Conservation (phyloP, 1,284 basidiomycete species). For the Rhodotorula sp. region DNA sequence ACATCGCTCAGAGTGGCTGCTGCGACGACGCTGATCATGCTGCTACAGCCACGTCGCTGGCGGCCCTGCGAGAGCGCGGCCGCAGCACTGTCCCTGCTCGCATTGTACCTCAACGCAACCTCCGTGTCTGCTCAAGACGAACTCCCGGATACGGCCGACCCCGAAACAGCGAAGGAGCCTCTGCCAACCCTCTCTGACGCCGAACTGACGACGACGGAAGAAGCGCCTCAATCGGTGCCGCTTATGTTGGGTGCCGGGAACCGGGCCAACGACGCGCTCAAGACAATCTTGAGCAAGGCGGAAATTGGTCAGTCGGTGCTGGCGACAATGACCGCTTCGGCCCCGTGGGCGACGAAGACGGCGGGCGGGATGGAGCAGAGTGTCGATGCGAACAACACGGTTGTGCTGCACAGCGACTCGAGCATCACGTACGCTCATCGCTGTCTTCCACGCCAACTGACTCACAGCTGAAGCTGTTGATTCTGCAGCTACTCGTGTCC, state of each 20-base stretch:
- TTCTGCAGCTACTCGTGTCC: conserved; percentile 16
- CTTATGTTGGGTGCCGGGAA: not conserved
- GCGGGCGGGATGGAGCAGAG: conserved; percentile 1
- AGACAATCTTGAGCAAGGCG: not conserved
- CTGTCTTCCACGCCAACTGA: no score
- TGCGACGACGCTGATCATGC: no score
- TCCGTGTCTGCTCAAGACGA: not conserved
- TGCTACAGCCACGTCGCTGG: no score
- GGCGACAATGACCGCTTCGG: not conserved
- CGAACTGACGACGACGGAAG: not conserved
- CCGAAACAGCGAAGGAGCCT: not conserved
- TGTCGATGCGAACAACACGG: not conserved
- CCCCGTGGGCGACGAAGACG: conserved; percentile 6
- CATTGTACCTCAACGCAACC: not conserved
- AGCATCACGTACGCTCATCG: no score
- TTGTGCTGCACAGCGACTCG: conserved; percentile 1
- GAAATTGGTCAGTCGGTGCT: no score
- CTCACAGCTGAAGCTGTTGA: not conserved
- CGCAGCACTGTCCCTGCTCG: not conserved
- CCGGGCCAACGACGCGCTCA: not conserved
- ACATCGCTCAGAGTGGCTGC: no score
- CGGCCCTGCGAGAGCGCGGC: not conserved
- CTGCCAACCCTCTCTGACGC: not conserved
- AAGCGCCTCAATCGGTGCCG: not conserved
- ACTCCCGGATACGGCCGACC: not conserved